phyloP scores from a whole-genome alignment of 345 rosid species.

The Aquilaria yunnanensis region DNA sequence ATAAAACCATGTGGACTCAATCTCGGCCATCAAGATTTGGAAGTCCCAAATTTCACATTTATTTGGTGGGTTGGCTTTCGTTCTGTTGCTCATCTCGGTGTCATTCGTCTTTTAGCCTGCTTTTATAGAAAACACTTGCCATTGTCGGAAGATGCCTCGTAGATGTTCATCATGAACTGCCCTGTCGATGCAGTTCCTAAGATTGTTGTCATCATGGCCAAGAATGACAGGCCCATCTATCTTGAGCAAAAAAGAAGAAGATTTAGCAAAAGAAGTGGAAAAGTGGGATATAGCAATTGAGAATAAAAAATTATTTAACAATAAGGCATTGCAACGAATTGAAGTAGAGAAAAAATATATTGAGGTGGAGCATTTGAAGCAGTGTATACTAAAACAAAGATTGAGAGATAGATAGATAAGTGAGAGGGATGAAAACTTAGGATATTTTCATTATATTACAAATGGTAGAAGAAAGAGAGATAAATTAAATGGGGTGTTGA shows the following conservation, averaged over 20 bases:
- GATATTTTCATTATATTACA: too few species aligned
- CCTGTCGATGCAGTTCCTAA: conserved; percentile 24
- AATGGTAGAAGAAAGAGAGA: too few species aligned
- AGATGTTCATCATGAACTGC: neutral
- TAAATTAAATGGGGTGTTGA: too few species aligned
- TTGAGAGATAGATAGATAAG: too few species aligned
- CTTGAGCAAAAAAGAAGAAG: neutral
- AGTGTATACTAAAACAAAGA: too few species aligned
- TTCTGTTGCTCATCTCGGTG: conserved; percentile 25
- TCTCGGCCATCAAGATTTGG: conserved; percentile 27
- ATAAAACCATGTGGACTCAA: neutral
- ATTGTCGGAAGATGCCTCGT: neutral
- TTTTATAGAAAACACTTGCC: conserved; percentile 18
- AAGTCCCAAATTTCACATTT: conserved; percentile 40
- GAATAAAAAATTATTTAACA: too few species aligned
- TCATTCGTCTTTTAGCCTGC: conserved; percentile 32
- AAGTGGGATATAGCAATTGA: too few species aligned
- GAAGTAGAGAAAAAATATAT: too few species aligned
- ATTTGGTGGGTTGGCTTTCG: conserved; percentile 32
- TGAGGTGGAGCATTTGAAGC: too few species aligned
- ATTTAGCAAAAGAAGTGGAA: too few species aligned
- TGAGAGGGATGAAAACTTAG: too few species aligned
- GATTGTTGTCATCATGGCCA: conserved; percentile 51
- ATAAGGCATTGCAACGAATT: too few species aligned
- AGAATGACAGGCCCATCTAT: conserved; percentile 41